A percentile compares a stretch with the other conserved stretches of the same genome.
These are phyloP conservation scores for Aureobasidium sp. DNA, from an alignment of 2,329 filamentous ascomycete genomes.

Conservation along the genomic window DNA sequence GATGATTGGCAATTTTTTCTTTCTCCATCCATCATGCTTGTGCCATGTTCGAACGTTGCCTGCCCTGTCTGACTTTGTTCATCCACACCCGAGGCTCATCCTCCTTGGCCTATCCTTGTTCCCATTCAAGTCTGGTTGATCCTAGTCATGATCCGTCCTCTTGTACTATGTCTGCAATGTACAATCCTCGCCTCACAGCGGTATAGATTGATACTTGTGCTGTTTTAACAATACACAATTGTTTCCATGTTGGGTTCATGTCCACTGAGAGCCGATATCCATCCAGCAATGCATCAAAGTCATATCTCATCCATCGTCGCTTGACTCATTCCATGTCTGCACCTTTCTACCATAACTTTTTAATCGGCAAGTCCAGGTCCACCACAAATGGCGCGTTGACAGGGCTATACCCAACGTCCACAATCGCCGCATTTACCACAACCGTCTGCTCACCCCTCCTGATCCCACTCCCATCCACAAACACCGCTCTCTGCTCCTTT, in stretches of 20 bases:
- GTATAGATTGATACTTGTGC: too few species aligned
- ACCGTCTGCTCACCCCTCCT: conserved; percentile 43
- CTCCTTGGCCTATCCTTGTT: too few species aligned
- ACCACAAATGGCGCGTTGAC: conserved; percentile 48
- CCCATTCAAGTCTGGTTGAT: too few species aligned
- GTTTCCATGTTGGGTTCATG: too few species aligned
- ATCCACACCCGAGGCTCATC: too few species aligned
- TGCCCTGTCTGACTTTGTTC: background rate
- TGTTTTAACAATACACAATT: too few species aligned
- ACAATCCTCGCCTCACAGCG: too few species aligned
- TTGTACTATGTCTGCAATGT: too few species aligned
- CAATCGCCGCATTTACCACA: conserved; percentile 51
- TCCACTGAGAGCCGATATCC: too few species aligned
- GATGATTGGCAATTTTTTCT: background rate
- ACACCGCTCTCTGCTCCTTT: conserved; percentile 24
- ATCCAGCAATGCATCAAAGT: too few species aligned
- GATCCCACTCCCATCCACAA: conserved; percentile 27
- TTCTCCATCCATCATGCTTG: background rate
- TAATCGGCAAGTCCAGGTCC: conserved; percentile 38
- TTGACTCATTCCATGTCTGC: background rate
- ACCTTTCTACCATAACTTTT: background rate
- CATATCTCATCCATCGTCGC: background rate
- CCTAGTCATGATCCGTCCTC: too few species aligned
- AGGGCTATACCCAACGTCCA: conserved; percentile 41
- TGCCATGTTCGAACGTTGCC: background rate